phyloP scores from a whole-genome alignment of 2,329 filamentous ascomycete species.

The Talaromyces sp. region DNA sequence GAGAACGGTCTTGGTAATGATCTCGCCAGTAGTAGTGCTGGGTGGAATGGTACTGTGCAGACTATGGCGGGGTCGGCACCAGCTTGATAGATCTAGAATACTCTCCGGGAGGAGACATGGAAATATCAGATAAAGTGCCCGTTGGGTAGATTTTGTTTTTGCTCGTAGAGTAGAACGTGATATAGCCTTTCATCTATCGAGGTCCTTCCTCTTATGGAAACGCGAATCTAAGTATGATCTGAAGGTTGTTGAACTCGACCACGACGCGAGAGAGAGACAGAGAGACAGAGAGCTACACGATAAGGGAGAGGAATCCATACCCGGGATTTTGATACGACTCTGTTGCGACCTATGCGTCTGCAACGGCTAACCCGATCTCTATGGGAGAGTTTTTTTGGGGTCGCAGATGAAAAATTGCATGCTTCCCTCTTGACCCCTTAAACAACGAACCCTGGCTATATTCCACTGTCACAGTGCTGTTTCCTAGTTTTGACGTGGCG shows the following conservation, averaged over 20 bases:
- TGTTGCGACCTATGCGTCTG: not conserved
- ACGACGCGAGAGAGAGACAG: not conserved
- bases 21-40: not conserved
- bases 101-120: too few relatives aligned
- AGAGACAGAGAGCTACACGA: too few relatives aligned
- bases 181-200: not conserved
- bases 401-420: not conserved
- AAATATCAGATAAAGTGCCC: too few relatives aligned
- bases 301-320: too few relatives aligned
- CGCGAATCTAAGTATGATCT: not conserved
- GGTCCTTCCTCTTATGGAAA: not conserved
- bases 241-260: not conserved
- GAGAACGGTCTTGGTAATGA: not conserved
- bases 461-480: not conserved
- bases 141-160: not conserved
- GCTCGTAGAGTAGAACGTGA: not conserved
- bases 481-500: not conserved
- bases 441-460: not conserved
- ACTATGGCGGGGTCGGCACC: conserved; percentile 9
- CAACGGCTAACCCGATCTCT: not conserved
- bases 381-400: not conserved
- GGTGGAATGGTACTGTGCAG: not conserved
- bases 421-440: not conserved
- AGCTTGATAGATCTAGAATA: not conserved
- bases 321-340: not conserved